Conservation (phyloP, 495 filamentous ascomycete species). For the Margaritispora aquatica region DNA sequence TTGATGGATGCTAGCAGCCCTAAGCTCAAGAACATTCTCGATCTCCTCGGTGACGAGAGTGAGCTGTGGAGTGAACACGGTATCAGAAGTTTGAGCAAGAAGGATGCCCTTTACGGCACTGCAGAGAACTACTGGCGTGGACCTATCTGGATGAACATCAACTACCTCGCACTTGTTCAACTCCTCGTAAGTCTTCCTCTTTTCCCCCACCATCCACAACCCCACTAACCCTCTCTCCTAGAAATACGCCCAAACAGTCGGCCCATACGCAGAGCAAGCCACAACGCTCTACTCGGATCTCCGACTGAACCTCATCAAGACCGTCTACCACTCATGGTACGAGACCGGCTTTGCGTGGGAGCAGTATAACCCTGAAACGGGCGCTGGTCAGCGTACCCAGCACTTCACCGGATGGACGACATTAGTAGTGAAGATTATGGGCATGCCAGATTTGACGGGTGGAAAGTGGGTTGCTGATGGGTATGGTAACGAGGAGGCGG, state of each 20-base stretch:
- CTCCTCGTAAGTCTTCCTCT: slow-evolving; percentile 60
- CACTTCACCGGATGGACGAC: slow-evolving; percentile 99
- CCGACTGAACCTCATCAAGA: slow-evolving; percentile 79
- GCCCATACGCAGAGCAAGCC: slow-evolving; percentile 66
- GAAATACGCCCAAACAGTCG: slow-evolving; percentile 47
- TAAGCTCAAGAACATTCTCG: slow-evolving; percentile 64
- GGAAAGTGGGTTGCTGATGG: slow-evolving; percentile 16
- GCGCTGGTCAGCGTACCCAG: slow-evolving; percentile 86
- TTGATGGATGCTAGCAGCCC: slow-evolving; percentile 67
- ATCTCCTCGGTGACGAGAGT: slow-evolving; percentile 71
- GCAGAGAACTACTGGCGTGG: slow-evolving; percentile 97
- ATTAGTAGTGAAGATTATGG: slow-evolving; percentile 96
- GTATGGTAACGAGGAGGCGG: no score
- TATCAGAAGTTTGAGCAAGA: slow-evolving; percentile 80
- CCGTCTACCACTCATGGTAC: slow-evolving; percentile 81
- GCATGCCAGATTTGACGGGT: slow-evolving; percentile 57
- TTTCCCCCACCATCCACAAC: slow-evolving; percentile 15
- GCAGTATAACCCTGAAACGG: slow-evolving; percentile 93
- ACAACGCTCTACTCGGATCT: slow-evolving; percentile 68
- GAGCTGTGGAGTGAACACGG: slow-evolving; percentile 85
- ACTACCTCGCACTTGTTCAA: slow-evolving; percentile 78
- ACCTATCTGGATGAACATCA: slow-evolving; percentile 96
- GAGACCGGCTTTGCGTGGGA: slow-evolving; percentile 97
- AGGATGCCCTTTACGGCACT: slow-evolving; percentile 75
- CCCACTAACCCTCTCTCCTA: no score